Percentiles rank a stretch among this genome's conserved stretches.
Conservation (phyloP, 805 yeast species). For the Cyberlindnera sargentensis region DNA sequence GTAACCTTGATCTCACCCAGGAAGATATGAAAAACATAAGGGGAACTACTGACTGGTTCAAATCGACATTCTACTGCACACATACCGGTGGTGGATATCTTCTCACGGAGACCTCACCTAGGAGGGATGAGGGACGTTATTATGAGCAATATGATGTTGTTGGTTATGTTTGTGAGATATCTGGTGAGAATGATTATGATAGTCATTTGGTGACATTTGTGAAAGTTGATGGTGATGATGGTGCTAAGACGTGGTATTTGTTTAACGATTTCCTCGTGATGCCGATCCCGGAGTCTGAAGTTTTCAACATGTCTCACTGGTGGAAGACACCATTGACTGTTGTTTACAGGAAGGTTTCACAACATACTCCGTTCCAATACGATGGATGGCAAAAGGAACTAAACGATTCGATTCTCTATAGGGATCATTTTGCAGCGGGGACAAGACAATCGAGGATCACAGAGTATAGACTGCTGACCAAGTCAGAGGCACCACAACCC, state of each 20-base stretch:
- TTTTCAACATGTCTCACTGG: conserved; percentile 56
- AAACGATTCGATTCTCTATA: conserved; percentile 59
- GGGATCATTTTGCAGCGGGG: conserved; percentile 68
- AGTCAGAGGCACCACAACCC: conserved; percentile 60
- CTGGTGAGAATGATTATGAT: conserved; percentile 36
- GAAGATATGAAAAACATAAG: conserved; percentile 49
- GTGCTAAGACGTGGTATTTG: conserved; percentile 55
- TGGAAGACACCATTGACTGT: conserved; percentile 84
- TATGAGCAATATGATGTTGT: conserved; percentile 47
- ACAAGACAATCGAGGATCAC: conserved; percentile 48
- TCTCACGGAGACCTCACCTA: conserved; percentile 27
- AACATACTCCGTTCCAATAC: conserved; percentile 38
- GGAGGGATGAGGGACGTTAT: conserved; percentile 23
- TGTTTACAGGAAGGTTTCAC: conserved; percentile 48
- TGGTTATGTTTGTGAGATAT: conserved; percentile 65
- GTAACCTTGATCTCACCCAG: conserved; percentile 50
- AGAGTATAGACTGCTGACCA: conserved; percentile 64
- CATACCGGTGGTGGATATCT: conserved; percentile 25
- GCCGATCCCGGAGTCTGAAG: conserved; percentile 70
- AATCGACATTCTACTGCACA: conserved; percentile 48
- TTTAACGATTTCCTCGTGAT: conserved; percentile 89
- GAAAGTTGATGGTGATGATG: conserved; percentile 34
- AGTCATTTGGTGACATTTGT: conserved; percentile 56
- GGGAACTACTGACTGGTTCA: conserved; percentile 49
- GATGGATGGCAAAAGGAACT: conserved; percentile 43